Evolutionary conservation across 148 eudicot genomes (phyloP).

Genomic region (Silene uniflora): DNA sequence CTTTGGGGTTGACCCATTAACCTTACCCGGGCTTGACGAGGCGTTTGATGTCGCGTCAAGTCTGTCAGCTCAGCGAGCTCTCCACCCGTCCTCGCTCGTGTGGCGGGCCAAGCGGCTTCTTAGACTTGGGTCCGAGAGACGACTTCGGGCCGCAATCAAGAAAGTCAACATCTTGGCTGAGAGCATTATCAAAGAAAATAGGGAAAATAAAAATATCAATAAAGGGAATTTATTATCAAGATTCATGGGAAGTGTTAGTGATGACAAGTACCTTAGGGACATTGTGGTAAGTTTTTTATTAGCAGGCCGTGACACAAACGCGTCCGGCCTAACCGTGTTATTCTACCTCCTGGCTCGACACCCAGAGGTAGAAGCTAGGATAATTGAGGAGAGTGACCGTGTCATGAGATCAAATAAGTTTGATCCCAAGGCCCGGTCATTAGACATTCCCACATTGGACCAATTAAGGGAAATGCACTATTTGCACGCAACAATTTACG

Average conservation of each 20-base stretch:
- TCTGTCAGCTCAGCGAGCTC: conserved; percentile 44
- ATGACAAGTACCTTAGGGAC: conserved; percentile 46
- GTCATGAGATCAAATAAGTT: conserved; percentile 10
- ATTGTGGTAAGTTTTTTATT: conserved; percentile 53
- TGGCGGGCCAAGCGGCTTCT: conserved; percentile 45
- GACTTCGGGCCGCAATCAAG: conserved; percentile 33
- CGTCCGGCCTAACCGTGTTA: conserved; percentile 49
- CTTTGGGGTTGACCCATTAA: conserved; percentile 45
- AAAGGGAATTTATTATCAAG: conserved; percentile 45
- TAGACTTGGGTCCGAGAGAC: conserved; percentile 46
- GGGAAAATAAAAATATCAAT: conserved; percentile 15
- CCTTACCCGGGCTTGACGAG: conserved; percentile 35
- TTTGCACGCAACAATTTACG: conserved; percentile 35
- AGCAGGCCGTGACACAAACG: conserved; percentile 66
- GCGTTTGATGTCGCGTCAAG: conserved; percentile 49
- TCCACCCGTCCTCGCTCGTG: conserved; percentile 25
- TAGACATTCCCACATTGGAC: conserved; percentile 18
- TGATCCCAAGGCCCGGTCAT: conserved; percentile 12
- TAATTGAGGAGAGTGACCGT: conserved; percentile 39
- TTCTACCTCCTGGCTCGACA: conserved; percentile 42
- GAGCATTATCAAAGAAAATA: conserved; percentile 32
- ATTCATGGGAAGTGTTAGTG: conserved; percentile 40
- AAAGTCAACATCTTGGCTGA: conserved; percentile 37
- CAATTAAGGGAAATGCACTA: conserved; percentile 35
- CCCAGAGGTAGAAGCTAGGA: conserved; percentile 37